These are phyloP conservation scores for Lipomyces sp. DNA, from an alignment of 805 yeast genomes.

Conservation along the genomic window DNA sequence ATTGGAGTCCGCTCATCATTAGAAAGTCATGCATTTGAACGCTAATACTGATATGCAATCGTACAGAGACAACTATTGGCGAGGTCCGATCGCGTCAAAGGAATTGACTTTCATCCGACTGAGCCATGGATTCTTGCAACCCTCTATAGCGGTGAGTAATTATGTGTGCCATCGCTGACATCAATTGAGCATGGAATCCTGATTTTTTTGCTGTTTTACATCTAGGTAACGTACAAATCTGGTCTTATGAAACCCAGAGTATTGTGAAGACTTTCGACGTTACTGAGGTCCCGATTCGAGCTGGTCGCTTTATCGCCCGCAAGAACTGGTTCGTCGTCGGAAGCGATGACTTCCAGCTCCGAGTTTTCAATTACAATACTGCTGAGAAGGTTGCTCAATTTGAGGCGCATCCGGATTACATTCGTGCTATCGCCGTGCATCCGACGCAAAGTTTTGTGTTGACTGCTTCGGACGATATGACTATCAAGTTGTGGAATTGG, in stretches of 20 bases:
- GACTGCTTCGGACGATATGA: slow-evolving; percentile 87
- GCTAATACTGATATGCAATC: not conserved
- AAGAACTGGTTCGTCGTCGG: slow-evolving; percentile 98
- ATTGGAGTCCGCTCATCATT: not conserved
- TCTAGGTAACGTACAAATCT: slow-evolving; percentile 85
- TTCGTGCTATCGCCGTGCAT: slow-evolving; percentile 89
- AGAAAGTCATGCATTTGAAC: not conserved
- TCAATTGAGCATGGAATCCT: no score
- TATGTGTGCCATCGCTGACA: no score
- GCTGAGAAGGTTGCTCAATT: slow-evolving; percentile 92
- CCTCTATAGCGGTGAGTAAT: slow-evolving; percentile 32
- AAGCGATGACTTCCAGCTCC: slow-evolving; percentile 88
- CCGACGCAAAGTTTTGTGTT: slow-evolving; percentile 87
- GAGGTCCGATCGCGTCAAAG: slow-evolving; percentile 95
- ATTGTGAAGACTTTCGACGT: slow-evolving; percentile 87
- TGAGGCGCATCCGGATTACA: slow-evolving; percentile 97
- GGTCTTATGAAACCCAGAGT: slow-evolving; percentile 81
- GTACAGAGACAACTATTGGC: slow-evolving; percentile 60
- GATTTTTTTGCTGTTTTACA: not conserved
- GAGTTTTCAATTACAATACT: slow-evolving; percentile 93
- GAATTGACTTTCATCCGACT: slow-evolving; percentile 94
- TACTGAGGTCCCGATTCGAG: slow-evolving; percentile 92
- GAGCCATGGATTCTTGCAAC: slow-evolving; percentile 76
- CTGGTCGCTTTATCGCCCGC: slow-evolving; percentile 91
- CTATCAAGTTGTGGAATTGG: slow-evolving; percentile 96